phyloP scores from a whole-genome alignment of 257 asterid genomes.

The Echites panduratus region DNA sequence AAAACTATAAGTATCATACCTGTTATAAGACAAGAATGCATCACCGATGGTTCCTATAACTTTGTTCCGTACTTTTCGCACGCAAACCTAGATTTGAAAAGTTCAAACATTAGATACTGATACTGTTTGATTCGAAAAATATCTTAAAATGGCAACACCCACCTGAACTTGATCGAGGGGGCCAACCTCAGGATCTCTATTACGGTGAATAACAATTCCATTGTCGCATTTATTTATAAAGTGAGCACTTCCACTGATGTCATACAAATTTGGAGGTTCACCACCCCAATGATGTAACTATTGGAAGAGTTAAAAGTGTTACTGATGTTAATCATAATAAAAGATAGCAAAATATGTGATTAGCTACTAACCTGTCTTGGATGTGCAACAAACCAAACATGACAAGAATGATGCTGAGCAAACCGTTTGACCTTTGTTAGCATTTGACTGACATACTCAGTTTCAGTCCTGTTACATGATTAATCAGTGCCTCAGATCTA shows the following conservation, averaged over 20 bases:
- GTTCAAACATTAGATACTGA: slow-evolving; percentile 7
- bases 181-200: slow-evolving; percentile 79
- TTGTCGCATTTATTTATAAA: slow-evolving; percentile 96
- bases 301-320: slow-evolving; percentile 17
- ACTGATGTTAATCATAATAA: slow-evolving; percentile 1
- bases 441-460: slow-evolving; percentile 97
- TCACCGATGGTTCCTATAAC: slow-evolving; percentile 90
- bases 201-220: slow-evolving; percentile 91
- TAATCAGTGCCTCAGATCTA: neutral
- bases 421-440: slow-evolving; percentile 87
- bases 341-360: neutral
- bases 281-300: slow-evolving; percentile 90
- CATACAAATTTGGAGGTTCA: slow-evolving; percentile 79
- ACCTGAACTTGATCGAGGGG: slow-evolving; percentile 88
- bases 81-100: slow-evolving; percentile 56
- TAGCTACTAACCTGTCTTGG: slow-evolving; percentile 74
- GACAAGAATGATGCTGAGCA: slow-evolving; percentile 94
- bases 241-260: slow-evolving; percentile 98
- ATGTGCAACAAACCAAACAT: slow-evolving; percentile 99
- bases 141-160: slow-evolving; percentile 13
- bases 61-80: slow-evolving; percentile 91
- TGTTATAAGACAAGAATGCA: slow-evolving; percentile 63
- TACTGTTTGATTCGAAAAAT: neutral
- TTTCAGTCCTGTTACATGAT: slow-evolving; percentile 72
- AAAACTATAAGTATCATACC: slow-evolving; percentile 35